Conservation (phyloP, 495 filamentous ascomycete species). For the Tuber calosporum region DNA sequence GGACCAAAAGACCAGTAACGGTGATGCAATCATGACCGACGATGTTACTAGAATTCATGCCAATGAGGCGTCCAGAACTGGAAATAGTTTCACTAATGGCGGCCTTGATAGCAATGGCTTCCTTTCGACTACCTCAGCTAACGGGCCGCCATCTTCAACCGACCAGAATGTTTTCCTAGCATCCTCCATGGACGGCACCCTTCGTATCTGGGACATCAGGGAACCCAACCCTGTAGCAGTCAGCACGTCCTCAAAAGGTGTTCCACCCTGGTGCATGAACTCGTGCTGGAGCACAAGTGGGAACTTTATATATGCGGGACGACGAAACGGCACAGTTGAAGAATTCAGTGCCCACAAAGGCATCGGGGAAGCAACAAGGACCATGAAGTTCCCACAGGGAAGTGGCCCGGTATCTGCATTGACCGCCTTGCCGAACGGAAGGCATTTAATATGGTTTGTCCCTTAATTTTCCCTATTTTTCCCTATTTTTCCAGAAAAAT, state of each 20-base stretch:
- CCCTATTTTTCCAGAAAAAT: constrained; percentile 7
- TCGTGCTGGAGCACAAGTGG: constrained; percentile 97
- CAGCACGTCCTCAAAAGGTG: constrained; percentile 52
- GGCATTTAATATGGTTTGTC: constrained; percentile 69
- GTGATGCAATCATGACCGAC: constrained; percentile 6
- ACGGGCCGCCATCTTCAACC: constrained; percentile 19
- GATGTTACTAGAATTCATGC: neutral
- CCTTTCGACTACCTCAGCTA: constrained; percentile 6
- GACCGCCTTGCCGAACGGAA: constrained; percentile 83
- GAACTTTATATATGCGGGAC: constrained; percentile 88
- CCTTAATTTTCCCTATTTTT: constrained; percentile 45
- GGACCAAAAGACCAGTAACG: constrained; percentile 8
- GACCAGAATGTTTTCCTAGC: constrained; percentile 64
- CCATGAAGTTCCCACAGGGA: constrained; percentile 81
- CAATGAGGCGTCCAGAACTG: neutral
- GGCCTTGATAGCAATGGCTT: neutral
- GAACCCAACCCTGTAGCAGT: constrained; percentile 66
- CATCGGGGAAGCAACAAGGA: constrained; percentile 60
- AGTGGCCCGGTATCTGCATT: constrained; percentile 83
- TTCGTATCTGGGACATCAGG: constrained; percentile 87
- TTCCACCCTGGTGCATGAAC: constrained; percentile 95
- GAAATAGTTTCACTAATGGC: neutral
- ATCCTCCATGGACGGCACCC: constrained; percentile 77
- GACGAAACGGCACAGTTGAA: constrained; percentile 89
- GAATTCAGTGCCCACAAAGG: constrained; percentile 88